Percentiles rank a stretch among this genome's conserved stretches.
Evolutionary conservation across 2,329 filamentous ascomycete species (phyloP).

Genomic region (Paraconiothyrium sp.): DNA sequence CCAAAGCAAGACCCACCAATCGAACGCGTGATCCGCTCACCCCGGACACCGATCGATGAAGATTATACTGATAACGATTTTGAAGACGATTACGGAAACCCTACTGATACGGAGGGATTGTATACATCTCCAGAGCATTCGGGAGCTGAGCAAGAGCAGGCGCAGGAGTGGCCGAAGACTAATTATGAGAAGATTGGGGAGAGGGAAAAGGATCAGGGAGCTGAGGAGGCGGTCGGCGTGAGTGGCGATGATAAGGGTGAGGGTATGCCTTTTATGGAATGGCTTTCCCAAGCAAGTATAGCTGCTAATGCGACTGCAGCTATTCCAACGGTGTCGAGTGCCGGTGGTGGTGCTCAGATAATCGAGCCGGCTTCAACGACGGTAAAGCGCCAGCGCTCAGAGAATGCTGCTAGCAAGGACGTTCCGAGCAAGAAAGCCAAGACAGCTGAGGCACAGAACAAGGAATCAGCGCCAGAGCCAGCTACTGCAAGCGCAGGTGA

Average conservation of each 20-base stretch:
- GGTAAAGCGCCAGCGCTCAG: neutral
- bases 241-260: neutral
- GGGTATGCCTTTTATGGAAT: conserved; percentile 7
- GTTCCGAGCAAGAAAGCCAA: neutral
- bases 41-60: neutral
- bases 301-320: neutral
- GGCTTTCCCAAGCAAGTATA: neutral
- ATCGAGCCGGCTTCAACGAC: neutral
- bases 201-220: neutral
- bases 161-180: neutral
- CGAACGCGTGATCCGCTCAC: neutral
- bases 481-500: neutral
- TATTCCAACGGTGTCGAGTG: neutral
- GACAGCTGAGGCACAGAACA: neutral
- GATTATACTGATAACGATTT: neutral
- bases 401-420: neutral
- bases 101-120: neutral
- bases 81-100: neutral
- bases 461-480: neutral
- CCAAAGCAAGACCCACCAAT: neutral
- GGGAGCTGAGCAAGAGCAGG: neutral
- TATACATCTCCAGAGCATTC: neutral
- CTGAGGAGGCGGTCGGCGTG: neutral
- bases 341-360: neutral
- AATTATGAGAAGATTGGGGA: neutral